Conservation (phyloP, 169 alveolate genomes). For the Toxoplasma gondii region DNA sequence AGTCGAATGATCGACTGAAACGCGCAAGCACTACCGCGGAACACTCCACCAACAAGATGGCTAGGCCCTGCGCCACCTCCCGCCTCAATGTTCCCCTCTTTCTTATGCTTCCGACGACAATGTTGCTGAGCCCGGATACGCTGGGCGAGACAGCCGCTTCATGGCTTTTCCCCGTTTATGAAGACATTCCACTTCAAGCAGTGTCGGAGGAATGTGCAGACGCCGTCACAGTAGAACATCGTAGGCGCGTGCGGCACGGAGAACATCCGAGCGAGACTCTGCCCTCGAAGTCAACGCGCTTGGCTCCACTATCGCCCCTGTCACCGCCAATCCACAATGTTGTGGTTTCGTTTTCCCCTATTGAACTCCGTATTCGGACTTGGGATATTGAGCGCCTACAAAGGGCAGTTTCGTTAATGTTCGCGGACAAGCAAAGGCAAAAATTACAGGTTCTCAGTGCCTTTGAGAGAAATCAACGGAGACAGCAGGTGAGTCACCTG, state of each 20-base stretch:
- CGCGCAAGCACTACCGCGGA: neutral
- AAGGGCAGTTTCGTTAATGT: constrained; percentile 5
- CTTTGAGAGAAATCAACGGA: neutral
- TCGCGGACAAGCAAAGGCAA: constrained; percentile 9
- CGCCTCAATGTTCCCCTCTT: neutral
- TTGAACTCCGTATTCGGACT: neutral
- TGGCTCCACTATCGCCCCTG: neutral
- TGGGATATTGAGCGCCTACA: constrained; percentile 31
- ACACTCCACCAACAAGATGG: neutral
- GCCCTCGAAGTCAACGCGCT: neutral
- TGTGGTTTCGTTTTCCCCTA: constrained; percentile 2
- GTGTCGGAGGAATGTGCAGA: too few species aligned
- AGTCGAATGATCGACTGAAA: neutral
- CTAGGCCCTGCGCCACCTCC: neutral
- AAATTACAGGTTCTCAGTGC: neutral
- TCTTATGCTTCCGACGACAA: neutral
- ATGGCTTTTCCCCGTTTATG: neutral
- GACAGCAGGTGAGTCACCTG: neutral
- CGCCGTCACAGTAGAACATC: too few species aligned
- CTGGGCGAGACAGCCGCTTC: neutral
- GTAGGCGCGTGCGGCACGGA: neutral
- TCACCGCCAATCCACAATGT: constrained; percentile 31
- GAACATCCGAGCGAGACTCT: neutral
- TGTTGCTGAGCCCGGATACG: neutral
- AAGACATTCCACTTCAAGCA: too few species aligned